Evolutionary conservation across 1,284 basidiomycete species (phyloP).

Genomic region (Ceratobasidium sp.): DNA sequence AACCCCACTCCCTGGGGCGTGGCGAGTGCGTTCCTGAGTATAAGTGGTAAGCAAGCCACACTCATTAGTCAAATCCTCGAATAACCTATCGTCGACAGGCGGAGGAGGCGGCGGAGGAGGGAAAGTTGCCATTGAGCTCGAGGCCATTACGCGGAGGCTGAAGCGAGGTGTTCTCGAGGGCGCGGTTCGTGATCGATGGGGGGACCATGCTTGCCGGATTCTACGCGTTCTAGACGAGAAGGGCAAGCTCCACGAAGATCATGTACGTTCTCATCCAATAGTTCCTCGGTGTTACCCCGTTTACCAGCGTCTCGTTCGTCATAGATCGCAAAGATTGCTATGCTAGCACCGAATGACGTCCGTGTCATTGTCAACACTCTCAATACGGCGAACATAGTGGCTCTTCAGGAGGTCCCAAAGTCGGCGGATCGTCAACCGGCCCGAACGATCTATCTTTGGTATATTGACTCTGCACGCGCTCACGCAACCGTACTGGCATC

Average conservation of each 20-base stretch:
- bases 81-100: constrained; percentile 68
- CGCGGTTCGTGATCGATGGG: constrained; percentile 84
- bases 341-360: constrained; percentile 90
- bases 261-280: constrained; percentile 62
- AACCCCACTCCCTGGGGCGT: constrained; percentile 78
- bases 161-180: constrained; percentile 80
- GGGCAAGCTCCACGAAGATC: constrained; percentile 98
- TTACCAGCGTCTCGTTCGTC: background rate
- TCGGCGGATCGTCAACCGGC: constrained; percentile 86
- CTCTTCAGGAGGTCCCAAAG: constrained; percentile 90
- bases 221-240: constrained; percentile 82
- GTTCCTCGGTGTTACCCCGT: background rate
- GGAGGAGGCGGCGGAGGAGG: constrained; percentile 63
- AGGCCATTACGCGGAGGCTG: constrained; percentile 76
- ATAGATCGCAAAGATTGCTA: constrained; percentile 92
- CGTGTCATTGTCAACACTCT: constrained; percentile 83
- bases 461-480: constrained; percentile 84
- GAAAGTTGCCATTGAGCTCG: constrained; percentile 85
- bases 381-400: constrained; percentile 81
- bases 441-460: constrained; percentile 90
- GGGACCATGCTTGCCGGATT: constrained; percentile 86
- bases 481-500: constrained; percentile 78
- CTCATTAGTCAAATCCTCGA: constrained; percentile 40
- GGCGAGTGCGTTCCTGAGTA: constrained; percentile 56
- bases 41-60: constrained; percentile 35